Evolutionary conservation across 768 basidiomycete genomes (phyloP).

Genomic region (Boletus sensibilis): DNA sequence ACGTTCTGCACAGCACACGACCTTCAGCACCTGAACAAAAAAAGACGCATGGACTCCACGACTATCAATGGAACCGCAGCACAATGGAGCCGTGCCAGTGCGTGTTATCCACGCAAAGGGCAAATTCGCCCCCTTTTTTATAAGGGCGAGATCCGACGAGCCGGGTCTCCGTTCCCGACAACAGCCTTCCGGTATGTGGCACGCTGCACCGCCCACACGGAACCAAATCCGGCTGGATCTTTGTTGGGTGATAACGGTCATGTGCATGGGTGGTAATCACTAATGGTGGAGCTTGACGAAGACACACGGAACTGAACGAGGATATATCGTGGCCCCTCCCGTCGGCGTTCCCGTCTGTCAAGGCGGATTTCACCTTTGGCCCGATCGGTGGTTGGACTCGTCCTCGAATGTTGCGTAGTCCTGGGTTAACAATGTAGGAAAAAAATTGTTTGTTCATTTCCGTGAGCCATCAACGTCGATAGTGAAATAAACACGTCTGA

Average conservation of each 20-base stretch:
- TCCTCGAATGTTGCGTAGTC: slow-evolving; percentile 13
- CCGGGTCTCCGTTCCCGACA: slow-evolving; percentile 62
- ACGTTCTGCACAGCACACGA: slow-evolving; percentile 13
- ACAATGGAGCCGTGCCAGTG: slow-evolving; percentile 84
- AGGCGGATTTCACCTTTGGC: background rate
- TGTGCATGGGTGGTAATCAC: background rate
- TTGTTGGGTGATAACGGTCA: slow-evolving; percentile 22
- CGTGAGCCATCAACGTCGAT: slow-evolving; percentile 20
- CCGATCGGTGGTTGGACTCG: slow-evolving; percentile 17
- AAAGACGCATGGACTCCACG: slow-evolving; percentile 49
- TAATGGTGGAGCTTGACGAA: slow-evolving; percentile 14
- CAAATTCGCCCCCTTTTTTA: slow-evolving; percentile 70
- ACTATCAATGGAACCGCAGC: slow-evolving; percentile 58
- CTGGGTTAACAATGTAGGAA: slow-evolving; percentile 16
- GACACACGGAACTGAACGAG: slow-evolving; percentile 11
- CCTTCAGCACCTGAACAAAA: background rate
- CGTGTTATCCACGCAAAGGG: slow-evolving; percentile 44
- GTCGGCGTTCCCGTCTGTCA: background rate
- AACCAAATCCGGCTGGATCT: slow-evolving; percentile 24
- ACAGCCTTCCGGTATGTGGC: slow-evolving; percentile 54
- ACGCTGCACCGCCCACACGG: slow-evolving; percentile 17
- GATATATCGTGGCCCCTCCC: background rate
- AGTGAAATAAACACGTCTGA: slow-evolving; percentile 25
- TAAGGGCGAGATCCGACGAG: slow-evolving; percentile 86
- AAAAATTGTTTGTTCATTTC: slow-evolving; percentile 34